Conservation (phyloP, 805 yeast species). For the Wickerhamiella sorbophila region DNA sequence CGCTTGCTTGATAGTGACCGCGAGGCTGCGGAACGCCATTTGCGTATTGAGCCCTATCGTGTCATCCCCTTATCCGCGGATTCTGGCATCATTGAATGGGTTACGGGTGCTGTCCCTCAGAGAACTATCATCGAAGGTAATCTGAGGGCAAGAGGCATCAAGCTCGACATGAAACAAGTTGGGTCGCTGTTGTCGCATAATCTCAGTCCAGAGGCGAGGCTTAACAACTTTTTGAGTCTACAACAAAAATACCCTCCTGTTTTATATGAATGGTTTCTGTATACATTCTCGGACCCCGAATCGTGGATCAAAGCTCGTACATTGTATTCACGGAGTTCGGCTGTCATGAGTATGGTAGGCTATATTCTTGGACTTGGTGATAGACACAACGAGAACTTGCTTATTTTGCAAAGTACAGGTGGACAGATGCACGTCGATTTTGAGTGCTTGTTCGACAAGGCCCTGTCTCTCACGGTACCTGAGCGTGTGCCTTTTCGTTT, state of each 20-base stretch:
- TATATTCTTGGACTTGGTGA: conserved; percentile 90
- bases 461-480: conserved; percentile 49
- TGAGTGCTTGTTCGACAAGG: conserved; percentile 88
- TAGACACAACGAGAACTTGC: conserved; percentile 84
- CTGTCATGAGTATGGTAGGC: conserved; percentile 97
- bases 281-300: conserved; percentile 77
- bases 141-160: conserved; percentile 31
- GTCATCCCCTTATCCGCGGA: conserved; percentile 79
- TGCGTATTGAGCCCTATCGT: conserved; percentile 66
- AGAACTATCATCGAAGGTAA: conserved; percentile 40
- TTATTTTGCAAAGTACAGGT: conserved; percentile 61
- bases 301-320: conserved; percentile 75
- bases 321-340: conserved; percentile 60
- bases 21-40: conserved; percentile 58
- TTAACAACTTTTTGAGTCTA: conserved; percentile 26
- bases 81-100: conserved; percentile 86
- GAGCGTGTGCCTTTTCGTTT: conserved; percentile 90
- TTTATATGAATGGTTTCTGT: conserved; percentile 74
- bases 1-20: conserved; percentile 49
- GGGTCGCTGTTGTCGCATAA: conserved; percentile 2
- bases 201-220: conserved; percentile 21
- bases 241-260: conserved; percentile 32
- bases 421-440: conserved; percentile 86
- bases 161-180: neutral
- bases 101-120: conserved; percentile 58